Base-by-base conservation (phyloP, 1,139 yeast genomes). In the Dujonia santamariae region DNA sequence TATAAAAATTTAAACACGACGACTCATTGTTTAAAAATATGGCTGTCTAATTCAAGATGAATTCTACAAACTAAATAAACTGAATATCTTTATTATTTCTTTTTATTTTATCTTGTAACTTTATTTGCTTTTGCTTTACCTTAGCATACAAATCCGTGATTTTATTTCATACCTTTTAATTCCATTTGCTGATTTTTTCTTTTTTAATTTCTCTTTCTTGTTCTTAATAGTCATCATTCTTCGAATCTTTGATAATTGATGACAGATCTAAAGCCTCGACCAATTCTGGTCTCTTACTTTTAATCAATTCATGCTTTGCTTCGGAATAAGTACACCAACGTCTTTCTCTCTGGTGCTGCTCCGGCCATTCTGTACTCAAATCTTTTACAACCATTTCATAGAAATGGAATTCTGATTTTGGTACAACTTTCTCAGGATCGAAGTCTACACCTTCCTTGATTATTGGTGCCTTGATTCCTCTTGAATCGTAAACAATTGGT, bases 381-480 rank as follows among this genome's bases (percentile, higher is more conserved):
- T 71, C 63, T 18, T 62, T 74, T 2, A 84, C 77, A 14, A 59
- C 51, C 81, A 90, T 69, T 54, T 88, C 95, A 54, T 71, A 92
- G 53, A 90, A 83, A 54, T 88, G 94, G 51, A 81, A 90, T 53
- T 86, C 96, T 11, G 86, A 67, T 45, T 85, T 67, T 2, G 95
- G 94, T 12, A 77, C 64, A 23, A 56, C 50, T 17, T 50, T 51
- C 7, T 36, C 41, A 6, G 72, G 70, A 26, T 63, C 65, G 31
- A 72, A 68, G 5, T 67, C 77, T 8, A 21, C 24, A 11, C 25
- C 25, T 21, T 17, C 18, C 21, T 17, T 4, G 56, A 64, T 38
- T 6, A 64, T 53, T 2, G 85, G 83, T 3, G 78, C 73, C 55
- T 79, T 75, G 26, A 73, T 67, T 7, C 87, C 87, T 38, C 95